Percentiles rank a stretch among this genome's conserved stretches.
Conservation (phyloP, 2,329 filamentous ascomycete genomes). For the Ceratocystis albifundus region DNA sequence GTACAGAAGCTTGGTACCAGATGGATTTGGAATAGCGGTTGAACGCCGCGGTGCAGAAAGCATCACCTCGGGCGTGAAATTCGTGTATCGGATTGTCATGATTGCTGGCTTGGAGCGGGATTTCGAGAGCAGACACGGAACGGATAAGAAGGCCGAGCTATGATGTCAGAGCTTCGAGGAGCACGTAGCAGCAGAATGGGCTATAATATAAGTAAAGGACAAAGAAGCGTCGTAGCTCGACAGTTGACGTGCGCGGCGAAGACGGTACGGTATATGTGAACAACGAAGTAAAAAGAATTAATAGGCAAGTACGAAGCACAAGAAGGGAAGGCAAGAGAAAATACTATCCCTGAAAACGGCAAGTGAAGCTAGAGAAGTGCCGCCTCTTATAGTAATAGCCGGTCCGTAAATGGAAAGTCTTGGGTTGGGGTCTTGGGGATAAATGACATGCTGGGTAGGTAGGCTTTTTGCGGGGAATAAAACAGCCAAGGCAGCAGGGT, state of each 20-base stretch:
- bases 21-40: constrained; percentile 55
- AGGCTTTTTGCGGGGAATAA: constrained; percentile 24
- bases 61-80: constrained; percentile 66
- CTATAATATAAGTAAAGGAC: neutral
- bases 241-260: neutral
- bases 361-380: neutral
- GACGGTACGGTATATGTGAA: neutral
- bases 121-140: neutral
- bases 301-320: too few relatives aligned
- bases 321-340: neutral
- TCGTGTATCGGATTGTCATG: constrained; percentile 60
- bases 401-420: neutral
- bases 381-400: constrained; percentile 2
- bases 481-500: constrained; percentile 5
- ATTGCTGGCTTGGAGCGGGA: constrained; percentile 21
- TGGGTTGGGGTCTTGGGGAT: neutral
- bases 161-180: constrained; percentile 7
- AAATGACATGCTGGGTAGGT: neutral
- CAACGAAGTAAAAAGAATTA: neutral
- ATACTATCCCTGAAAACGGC: neutral
- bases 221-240: neutral
- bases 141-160: neutral
- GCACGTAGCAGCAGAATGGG: neutral
- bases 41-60: constrained; percentile 65
- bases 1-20: constrained; percentile 54